Evolutionary conservation across 306 rosid species (phyloP).

Genomic region (Lotus japonicus): DNA sequence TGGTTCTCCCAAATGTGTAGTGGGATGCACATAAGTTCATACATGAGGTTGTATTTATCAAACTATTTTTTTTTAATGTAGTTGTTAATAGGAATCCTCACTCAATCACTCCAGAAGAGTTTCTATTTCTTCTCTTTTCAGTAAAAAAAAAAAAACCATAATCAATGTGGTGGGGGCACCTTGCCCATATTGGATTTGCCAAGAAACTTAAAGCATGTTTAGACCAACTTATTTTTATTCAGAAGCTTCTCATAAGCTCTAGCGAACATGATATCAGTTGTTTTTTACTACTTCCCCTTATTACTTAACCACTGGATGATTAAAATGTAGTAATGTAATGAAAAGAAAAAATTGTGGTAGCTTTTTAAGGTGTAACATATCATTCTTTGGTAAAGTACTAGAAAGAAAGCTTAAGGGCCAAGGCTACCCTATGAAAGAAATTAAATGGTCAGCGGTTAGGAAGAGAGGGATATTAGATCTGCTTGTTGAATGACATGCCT

Average conservation of each 20-base stretch:
- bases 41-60: conserved; percentile 25
- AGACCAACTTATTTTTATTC: no score
- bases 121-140: not conserved
- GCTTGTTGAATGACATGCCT: no score
- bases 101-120: not conserved
- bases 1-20: conserved; percentile 24
- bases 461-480: conserved; percentile 20
- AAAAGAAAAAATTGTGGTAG: not conserved
- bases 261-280: no score
- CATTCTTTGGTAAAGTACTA: conserved; percentile 21
- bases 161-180: conserved; percentile 8
- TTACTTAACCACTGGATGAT: not conserved
- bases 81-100: conserved; percentile 13
- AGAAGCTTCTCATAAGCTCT: no score
- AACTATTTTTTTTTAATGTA: conserved; percentile 2
- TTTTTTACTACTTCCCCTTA: not conserved
- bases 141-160: conserved; percentile 3
- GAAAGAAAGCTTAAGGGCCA: conserved; percentile 11
- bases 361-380: conserved; percentile 33
- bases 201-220: no score
- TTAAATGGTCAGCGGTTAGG: not conserved
- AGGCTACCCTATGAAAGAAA: conserved; percentile 25
- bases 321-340: not conserved
- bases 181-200: not conserved
- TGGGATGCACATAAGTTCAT: conserved; percentile 23